phyloP scores from a whole-genome alignment of 257 asterid genomes.

The Apocynum venetum region DNA sequence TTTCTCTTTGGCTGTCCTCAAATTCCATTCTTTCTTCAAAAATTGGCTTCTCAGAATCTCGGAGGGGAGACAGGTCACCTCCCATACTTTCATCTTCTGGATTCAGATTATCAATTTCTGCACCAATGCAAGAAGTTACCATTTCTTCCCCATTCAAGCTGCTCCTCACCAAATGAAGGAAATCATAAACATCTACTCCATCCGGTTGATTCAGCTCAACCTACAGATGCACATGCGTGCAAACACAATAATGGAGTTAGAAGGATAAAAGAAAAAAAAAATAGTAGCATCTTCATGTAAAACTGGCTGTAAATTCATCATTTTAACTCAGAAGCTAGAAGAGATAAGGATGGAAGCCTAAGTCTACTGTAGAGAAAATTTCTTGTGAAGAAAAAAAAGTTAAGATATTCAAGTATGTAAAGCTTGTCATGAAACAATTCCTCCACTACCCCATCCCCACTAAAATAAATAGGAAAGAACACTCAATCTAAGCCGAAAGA shows the following conservation, averaged over 20 bases:
- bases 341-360: neutral
- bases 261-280: neutral
- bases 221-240: slow-evolving; percentile 27
- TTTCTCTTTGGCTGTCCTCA: slow-evolving; percentile 24
- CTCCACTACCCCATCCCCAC: neutral
- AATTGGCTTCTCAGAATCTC: slow-evolving; percentile 65
- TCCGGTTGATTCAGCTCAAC: slow-evolving; percentile 51
- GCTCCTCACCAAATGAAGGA: slow-evolving; percentile 73
- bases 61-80: slow-evolving; percentile 59
- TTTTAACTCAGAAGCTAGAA: neutral
- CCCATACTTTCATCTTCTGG: slow-evolving; percentile 54
- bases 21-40: slow-evolving; percentile 67
- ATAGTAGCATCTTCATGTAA: neutral
- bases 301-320: neutral
- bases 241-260: neutral
- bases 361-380: neutral
- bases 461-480: slow-evolving; percentile 4
- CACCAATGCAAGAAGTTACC: slow-evolving; percentile 72
- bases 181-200: slow-evolving; percentile 69
- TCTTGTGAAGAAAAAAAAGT: neutral
- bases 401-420: neutral
- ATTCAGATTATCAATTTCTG: slow-evolving; percentile 65
- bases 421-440: neutral
- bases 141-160: slow-evolving; percentile 45
- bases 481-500: neutral